Conservation (phyloP, 1,284 basidiomycete genomes). For the Lignosus rhinocerotis region DNA sequence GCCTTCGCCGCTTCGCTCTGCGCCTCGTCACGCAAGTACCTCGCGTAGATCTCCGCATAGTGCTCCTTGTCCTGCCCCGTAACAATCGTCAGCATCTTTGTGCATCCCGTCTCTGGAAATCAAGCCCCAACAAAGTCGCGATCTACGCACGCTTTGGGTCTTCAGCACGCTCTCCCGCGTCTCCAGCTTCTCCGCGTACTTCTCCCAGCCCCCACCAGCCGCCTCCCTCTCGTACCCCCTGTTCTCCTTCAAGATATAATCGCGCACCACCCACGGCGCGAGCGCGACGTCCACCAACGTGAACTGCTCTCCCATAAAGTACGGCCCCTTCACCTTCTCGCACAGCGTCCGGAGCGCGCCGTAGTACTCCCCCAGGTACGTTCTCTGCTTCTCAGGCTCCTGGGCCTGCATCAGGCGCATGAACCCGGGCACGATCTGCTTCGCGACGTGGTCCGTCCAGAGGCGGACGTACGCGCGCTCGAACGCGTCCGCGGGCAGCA, state of each 20-base stretch:
- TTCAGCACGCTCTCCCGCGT: constrained; percentile 48
- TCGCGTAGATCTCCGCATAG: constrained; percentile 47
- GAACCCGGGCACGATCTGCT: constrained; percentile 52
- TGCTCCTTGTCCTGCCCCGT: constrained; percentile 42
- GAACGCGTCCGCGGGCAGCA: constrained; percentile 52
- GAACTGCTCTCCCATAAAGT: constrained; percentile 58
- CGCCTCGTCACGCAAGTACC: constrained; percentile 56
- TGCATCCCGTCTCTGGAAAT: too few species aligned
- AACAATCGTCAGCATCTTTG: background rate
- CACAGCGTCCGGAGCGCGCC: constrained; percentile 48
- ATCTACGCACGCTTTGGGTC: constrained; percentile 49
- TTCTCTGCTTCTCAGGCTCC: constrained; percentile 47
- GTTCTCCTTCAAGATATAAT: constrained; percentile 50
- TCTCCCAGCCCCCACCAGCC: constrained; percentile 47
- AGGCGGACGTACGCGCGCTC: constrained; percentile 50
- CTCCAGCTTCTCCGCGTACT: constrained; percentile 45
- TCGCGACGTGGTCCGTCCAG: constrained; percentile 55
- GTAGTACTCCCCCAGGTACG: constrained; percentile 45
- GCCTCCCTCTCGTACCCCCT: constrained; percentile 48
- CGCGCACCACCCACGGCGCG: constrained; percentile 58
- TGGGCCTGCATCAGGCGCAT: constrained; percentile 57
- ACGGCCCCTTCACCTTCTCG: constrained; percentile 54
- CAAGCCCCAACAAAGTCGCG: background rate
- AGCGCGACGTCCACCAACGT: constrained; percentile 59
- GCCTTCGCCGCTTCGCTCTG: constrained; percentile 61